These are phyloP conservation scores for Metschnikowia kofuensis DNA, from an alignment of 805 yeast species.

Conservation along the genomic window DNA sequence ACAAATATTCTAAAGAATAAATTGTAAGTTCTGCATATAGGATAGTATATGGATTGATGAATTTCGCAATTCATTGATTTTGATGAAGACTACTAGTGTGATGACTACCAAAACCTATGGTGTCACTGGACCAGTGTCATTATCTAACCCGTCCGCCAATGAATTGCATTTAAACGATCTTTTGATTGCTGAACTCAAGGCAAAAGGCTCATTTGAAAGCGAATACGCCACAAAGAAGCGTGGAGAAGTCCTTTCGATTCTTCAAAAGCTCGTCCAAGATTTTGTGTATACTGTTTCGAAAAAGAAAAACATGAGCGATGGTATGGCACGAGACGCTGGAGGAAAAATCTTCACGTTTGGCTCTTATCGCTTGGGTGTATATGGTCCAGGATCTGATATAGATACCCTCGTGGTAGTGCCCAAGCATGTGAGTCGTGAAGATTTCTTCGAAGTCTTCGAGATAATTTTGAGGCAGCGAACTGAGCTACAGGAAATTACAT, in stretches of 20 bases:
- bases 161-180: constrained; percentile 75
- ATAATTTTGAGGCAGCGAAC: constrained; percentile 65
- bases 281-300: constrained; percentile 82
- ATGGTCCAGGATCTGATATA: constrained; percentile 98
- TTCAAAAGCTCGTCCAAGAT: constrained; percentile 74
- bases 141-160: constrained; percentile 77
- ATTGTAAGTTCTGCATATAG: neutral
- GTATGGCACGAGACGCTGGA: constrained; percentile 96
- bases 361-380: constrained; percentile 90
- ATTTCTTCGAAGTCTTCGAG: constrained; percentile 81
- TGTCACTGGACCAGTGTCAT: constrained; percentile 60
- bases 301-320: constrained; percentile 89
- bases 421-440: constrained; percentile 87
- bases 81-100: neutral
- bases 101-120: constrained; percentile 1
- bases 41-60: neutral
- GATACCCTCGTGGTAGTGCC: constrained; percentile 97
- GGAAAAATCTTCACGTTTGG: constrained; percentile 97
- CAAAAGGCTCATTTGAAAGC: constrained; percentile 83
- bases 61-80: neutral
- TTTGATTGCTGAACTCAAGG: constrained; percentile 74
- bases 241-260: constrained; percentile 62
- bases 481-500: constrained; percentile 85
- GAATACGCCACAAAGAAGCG: constrained; percentile 82
- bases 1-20: neutral